Percentiles rank a stretch among this genome's conserved stretches.
phyloP scores from a whole-genome alignment of 768 basidiomycete species.

The Myochromella boudieri region DNA sequence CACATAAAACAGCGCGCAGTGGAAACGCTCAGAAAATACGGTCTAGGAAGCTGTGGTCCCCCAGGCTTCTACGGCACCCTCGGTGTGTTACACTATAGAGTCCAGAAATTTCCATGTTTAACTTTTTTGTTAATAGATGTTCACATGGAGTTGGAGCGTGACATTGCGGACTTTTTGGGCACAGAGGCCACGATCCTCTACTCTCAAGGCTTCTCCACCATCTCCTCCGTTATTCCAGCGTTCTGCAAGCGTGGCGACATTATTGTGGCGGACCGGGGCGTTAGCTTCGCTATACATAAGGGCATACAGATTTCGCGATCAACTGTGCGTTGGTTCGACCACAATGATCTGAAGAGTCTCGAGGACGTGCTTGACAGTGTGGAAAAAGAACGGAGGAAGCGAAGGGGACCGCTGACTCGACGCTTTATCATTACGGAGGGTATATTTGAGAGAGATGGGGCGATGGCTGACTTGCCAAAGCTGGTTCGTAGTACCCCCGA shows the following conservation, averaged over 20 bases:
- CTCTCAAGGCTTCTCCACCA: conserved; percentile 89
- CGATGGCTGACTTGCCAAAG: conserved; percentile 89
- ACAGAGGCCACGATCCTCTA: conserved; percentile 90
- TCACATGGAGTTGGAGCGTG: conserved; percentile 84
- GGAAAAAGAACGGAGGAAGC: conserved; percentile 88
- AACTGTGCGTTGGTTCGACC: conserved; percentile 93
- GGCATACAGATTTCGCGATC: conserved; percentile 92
- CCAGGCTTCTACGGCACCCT: conserved; percentile 96
- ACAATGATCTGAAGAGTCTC: conserved; percentile 89
- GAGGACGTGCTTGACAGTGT: conserved; percentile 84
- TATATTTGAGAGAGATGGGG: conserved; percentile 93
- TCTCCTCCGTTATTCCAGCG: conserved; percentile 92
- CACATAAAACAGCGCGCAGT: conserved; percentile 82
- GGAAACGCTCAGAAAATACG: conserved; percentile 84
- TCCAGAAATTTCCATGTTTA: conserved; percentile 5
- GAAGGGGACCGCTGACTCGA: conserved; percentile 77
- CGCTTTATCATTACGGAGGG: conserved; percentile 97
- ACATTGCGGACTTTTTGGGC: conserved; percentile 89
- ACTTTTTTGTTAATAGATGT: conserved; percentile 58
- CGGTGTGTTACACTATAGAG: conserved; percentile 48
- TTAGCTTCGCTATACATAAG: conserved; percentile 94
- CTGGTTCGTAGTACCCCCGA: conserved; percentile 55
- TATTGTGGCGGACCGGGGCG: conserved; percentile 97
- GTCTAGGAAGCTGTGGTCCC: conserved; percentile 93
- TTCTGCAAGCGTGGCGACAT: conserved; percentile 98